phyloP scores from a whole-genome alignment of 2,329 filamentous ascomycete species.

The Pseudogymnoascus sp. region DNA sequence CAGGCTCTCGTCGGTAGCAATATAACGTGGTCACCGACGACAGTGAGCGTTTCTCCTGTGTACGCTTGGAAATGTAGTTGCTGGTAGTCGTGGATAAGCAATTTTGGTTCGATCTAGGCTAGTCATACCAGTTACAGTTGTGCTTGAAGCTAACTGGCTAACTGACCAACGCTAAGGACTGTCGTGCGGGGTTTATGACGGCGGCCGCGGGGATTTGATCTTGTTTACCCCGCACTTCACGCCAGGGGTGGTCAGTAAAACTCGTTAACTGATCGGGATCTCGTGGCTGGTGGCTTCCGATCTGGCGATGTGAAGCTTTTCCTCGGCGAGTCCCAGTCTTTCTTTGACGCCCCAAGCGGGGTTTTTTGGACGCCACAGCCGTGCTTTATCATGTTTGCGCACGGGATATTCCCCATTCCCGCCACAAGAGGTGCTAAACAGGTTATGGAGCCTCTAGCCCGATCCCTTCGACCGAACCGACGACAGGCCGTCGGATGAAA shows the following conservation, averaged over 20 bases:
- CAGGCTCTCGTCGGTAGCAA: not conserved
- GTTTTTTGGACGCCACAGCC: not conserved
- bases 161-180: not conserved
- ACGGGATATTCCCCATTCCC: not conserved
- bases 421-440: not conserved
- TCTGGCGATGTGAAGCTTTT: not conserved
- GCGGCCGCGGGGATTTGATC: not conserved
- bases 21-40: not conserved
- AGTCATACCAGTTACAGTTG: not conserved
- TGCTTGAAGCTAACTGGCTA: not conserved
- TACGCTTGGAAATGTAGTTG: not conserved
- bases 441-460: no score
- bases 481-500: not conserved
- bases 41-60: not conserved
- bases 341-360: not conserved
- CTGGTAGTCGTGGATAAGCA: not conserved
- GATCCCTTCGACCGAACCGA: not conserved
- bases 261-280: not conserved
- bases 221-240: constrained; percentile 1
- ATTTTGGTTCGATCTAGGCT: not conserved
- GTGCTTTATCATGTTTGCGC: not conserved
- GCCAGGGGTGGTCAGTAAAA: not conserved
- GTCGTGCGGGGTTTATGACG: constrained; percentile 1
- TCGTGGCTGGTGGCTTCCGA: not conserved
- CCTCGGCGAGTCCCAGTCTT: not conserved